Evolutionary conservation across 495 filamentous ascomycete species (phyloP).

Genomic region (Bacidia rubella): DNA sequence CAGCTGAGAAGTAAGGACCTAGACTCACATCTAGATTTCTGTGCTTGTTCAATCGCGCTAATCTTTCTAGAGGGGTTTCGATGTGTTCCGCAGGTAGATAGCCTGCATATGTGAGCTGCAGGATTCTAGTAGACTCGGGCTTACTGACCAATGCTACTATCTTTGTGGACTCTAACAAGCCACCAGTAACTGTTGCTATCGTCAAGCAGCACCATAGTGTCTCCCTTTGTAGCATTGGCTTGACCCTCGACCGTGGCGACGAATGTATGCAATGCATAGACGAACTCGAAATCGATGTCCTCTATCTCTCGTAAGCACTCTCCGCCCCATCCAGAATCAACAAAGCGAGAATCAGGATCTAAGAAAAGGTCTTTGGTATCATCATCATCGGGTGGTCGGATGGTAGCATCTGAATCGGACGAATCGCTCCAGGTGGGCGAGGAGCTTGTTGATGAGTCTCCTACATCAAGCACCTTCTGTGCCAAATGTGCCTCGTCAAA

Average conservation of each 20-base stretch:
- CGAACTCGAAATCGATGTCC: slow-evolving; percentile 99
- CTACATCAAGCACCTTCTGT: not conserved
- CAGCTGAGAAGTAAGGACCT: not conserved
- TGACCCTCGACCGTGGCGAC: slow-evolving; percentile 96
- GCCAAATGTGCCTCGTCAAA: slow-evolving; percentile 21
- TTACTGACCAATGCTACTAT: slow-evolving; percentile 80
- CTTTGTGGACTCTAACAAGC: slow-evolving; percentile 93
- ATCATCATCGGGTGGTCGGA: slow-evolving; percentile 32
- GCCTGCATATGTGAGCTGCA: slow-evolving; percentile 38
- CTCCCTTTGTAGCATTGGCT: slow-evolving; percentile 94
- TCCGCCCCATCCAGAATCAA: slow-evolving; percentile 57
- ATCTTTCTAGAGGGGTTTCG: slow-evolving; percentile 88
- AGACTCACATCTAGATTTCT: slow-evolving; percentile 83
- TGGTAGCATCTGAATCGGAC: slow-evolving; percentile 10
- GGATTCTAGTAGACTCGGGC: no score
- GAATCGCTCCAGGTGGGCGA: slow-evolving; percentile 7
- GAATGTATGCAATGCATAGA: slow-evolving; percentile 96
- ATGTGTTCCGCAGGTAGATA: slow-evolving; percentile 98
- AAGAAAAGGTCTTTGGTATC: slow-evolving; percentile 34
- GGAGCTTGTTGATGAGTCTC: slow-evolving; percentile 1
- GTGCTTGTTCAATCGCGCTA: slow-evolving; percentile 93
- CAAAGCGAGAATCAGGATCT: slow-evolving; percentile 39
- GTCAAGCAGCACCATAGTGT: slow-evolving; percentile 99
- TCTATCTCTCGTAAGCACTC: slow-evolving; percentile 76
- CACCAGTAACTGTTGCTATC: slow-evolving; percentile 99